These are phyloP conservation scores for Hygrophorus pudorinus DNA, from an alignment of 768 basidiomycete species.

Conservation along the genomic window DNA sequence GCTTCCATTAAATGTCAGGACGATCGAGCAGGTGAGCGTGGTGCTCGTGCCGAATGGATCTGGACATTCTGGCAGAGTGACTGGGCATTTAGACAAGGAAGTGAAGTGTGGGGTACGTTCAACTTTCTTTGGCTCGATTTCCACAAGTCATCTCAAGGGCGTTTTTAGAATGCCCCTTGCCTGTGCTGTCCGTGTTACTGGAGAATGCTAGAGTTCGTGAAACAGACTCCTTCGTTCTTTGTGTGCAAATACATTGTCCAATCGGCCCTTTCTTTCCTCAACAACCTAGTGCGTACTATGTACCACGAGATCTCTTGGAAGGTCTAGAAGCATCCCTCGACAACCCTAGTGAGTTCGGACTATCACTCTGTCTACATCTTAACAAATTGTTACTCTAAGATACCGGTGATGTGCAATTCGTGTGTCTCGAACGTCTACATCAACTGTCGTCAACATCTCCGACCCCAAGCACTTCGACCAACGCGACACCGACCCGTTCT, in stretches of 20 bases:
- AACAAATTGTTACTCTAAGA: slow-evolving; percentile 23
- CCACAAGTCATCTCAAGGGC: neutral
- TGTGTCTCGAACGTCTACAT: slow-evolving; percentile 51
- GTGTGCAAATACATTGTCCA: slow-evolving; percentile 64
- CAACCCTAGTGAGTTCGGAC: slow-evolving; percentile 44
- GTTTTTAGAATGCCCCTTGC: slow-evolving; percentile 49
- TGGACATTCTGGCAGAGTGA: slow-evolving; percentile 68
- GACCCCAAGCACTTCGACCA: slow-evolving; percentile 17
- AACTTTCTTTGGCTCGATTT: neutral
- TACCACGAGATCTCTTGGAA: slow-evolving; percentile 56
- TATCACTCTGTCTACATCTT: neutral
- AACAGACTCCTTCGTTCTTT: slow-evolving; percentile 62
- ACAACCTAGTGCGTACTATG: slow-evolving; percentile 53
- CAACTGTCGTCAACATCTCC: slow-evolving; percentile 17
- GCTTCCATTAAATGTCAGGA: slow-evolving; percentile 61
- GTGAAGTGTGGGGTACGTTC: slow-evolving; percentile 63
- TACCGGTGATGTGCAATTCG: slow-evolving; percentile 69
- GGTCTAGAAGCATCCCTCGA: slow-evolving; percentile 65
- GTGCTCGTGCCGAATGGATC: slow-evolving; percentile 59
- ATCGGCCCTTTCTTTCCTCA: slow-evolving; percentile 50
- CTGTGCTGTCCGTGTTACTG: slow-evolving; percentile 48
- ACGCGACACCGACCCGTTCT: slow-evolving; percentile 21
- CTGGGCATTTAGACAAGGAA: slow-evolving; percentile 60
- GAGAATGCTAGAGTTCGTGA: slow-evolving; percentile 47
- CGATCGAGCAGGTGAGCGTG: slow-evolving; percentile 48